Percentiles rank a stretch among this genome's conserved stretches.
These are phyloP conservation scores for Colletotrichum lindemuthianum DNA, from an alignment of 2,329 filamentous ascomycete species.

Conservation along the genomic window DNA sequence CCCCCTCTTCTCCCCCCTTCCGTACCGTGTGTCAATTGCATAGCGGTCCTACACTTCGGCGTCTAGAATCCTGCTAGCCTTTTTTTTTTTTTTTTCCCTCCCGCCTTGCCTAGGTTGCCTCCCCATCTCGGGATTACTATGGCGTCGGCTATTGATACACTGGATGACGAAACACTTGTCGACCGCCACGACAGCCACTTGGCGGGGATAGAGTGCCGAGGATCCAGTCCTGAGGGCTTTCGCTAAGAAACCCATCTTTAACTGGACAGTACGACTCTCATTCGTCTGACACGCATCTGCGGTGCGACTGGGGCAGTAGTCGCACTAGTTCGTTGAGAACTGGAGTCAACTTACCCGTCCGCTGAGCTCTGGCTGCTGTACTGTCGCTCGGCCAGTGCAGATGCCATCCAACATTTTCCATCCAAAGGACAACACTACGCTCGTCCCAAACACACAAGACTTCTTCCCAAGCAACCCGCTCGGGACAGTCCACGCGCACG, in stretches of 20 bases:
- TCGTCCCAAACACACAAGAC: conserved; percentile 5
- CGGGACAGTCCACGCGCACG: conserved; percentile 1
- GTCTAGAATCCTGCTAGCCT: conserved; percentile 21
- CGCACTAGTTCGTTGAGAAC: background rate
- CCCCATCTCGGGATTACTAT: conserved; percentile 2
- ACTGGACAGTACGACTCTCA: no score
- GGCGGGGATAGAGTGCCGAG: background rate
- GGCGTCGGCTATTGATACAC: conserved; percentile 7
- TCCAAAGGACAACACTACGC: conserved; percentile 3
- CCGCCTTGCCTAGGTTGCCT: no score
- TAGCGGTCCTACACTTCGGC: conserved; percentile 25
- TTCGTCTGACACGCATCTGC: background rate
- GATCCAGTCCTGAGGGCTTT: background rate
- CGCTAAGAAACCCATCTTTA: background rate
- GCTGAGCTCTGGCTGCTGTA: background rate
- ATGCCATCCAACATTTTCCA: conserved; percentile 14
- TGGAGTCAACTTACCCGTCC: background rate
- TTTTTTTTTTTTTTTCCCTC: background rate
- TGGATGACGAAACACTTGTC: conserved; percentile 17
- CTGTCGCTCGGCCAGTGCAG: conserved; percentile 23
- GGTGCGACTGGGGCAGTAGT: background rate
- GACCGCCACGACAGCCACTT: conserved; percentile 19
- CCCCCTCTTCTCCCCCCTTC: background rate
- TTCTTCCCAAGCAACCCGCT: conserved; percentile 19
- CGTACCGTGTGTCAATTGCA: conserved; percentile 17